Evolutionary conservation across 768 basidiomycete species (phyloP), one percentile per base, ranked within the genome.

Genomic region (Grammothele lineata): DNA sequence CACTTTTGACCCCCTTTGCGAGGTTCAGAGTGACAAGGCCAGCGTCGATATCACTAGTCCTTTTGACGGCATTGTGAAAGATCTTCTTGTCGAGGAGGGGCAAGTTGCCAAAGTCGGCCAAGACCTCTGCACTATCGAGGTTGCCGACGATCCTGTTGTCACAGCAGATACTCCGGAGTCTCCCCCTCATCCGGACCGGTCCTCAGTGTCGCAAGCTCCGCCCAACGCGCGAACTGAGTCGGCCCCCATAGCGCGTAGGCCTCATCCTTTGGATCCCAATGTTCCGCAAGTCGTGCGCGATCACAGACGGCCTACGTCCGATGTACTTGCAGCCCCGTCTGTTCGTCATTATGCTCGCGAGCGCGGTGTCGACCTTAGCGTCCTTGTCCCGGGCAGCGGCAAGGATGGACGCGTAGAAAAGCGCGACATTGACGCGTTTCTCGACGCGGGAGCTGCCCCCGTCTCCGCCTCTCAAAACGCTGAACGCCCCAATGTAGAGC

Each of bases 21-120:
- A 92, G 51, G 89, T 92, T 3, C 89, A 92, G 67, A 86, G 83
- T 52, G 90, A 92, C 76, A 92, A 92, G 64, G 90, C 89, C 1
- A 86, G 81, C 64, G 90, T 93, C 21, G 91, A 93, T 64, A 92
- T 94, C 45, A 93, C 91, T 3, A 85, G 84, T 47, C 91, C 91
- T 1, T 92, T 76, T 57, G 85, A 91, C 34, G 91, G 91, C 5
- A 69, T 81, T 25, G 69, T 93, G 38, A 81, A 76, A 51, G 75
- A 86, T 53, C 65, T 92, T 5, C 70, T 89, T 1, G 88, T 91
- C 15, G 67, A 82, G 53, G 88, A 90, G 61, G 91, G 91, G 17
- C 79, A 89, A 60, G 74, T 92, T 15, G 88, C 87, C 17, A 89
- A 89, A 59, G 91, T 92, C 15, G 90, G 92, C 25, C 68, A 76